A percentile compares a stretch with the other conserved stretches of the same genome.
phyloP scores from a whole-genome alignment of 345 rosid genomes.

The Gossypium bickii region DNA sequence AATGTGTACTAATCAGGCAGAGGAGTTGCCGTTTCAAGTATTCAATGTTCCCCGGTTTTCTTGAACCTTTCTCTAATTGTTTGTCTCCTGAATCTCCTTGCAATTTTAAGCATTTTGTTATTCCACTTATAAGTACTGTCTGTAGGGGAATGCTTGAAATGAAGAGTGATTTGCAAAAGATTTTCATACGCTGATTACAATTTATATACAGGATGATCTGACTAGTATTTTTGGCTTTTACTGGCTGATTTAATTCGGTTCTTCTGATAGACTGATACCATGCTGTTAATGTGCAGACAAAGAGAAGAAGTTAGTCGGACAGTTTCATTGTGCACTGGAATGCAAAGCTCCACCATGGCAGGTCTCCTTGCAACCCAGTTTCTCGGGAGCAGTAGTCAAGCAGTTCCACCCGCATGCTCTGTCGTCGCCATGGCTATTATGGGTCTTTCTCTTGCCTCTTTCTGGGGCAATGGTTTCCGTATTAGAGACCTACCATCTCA shows the following conservation, averaged over 20 bases:
- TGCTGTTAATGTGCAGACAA: constrained; percentile 47
- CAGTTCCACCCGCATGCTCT: constrained; percentile 93
- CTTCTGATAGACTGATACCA: constrained; percentile 10
- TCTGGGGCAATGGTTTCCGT: constrained; percentile 76
- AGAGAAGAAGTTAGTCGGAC: constrained; percentile 85
- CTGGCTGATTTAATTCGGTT: neutral
- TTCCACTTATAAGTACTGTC: neutral
- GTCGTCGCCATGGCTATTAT: constrained; percentile 96
- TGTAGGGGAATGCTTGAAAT: neutral
- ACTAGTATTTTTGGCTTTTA: neutral
- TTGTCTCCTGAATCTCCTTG: neutral
- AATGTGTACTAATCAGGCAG: neutral
- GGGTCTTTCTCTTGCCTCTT: constrained; percentile 91
- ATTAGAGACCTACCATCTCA: constrained; percentile 51
- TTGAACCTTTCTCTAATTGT: neutral
- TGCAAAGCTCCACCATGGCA: constrained; percentile 95
- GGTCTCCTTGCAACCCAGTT: constrained; percentile 85
- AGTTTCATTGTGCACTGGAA: constrained; percentile 86
- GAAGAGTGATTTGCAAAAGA: neutral
- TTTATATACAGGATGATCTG: neutral
- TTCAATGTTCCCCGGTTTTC: neutral
- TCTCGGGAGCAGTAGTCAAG: constrained; percentile 82
- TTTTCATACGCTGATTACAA: neutral
- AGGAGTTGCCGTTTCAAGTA: neutral
- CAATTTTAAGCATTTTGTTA: neutral